Base-by-base conservation (phyloP, 2,329 filamentous ascomycete species). In the Monosporascus sp. region DNA sequence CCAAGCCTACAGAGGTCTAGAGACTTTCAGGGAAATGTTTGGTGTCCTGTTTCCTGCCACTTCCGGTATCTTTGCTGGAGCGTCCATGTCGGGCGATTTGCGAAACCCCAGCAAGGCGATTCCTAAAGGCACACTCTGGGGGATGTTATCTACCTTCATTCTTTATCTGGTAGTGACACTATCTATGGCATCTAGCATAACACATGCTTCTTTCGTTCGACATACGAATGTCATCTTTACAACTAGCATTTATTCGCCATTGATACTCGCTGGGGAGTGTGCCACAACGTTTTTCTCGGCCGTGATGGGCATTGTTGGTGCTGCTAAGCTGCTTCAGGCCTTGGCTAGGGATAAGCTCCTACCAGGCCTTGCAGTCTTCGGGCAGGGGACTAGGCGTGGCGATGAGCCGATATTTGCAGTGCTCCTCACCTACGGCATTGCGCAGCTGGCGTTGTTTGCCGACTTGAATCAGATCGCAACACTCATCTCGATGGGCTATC, bases 401-500 rank as follows among this genome's bases (percentile, higher is more conserved):
- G 90, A 95, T 61, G 88, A 93, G 60, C 90, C 90, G 0, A 79
- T 88, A 7, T 78, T 85, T 61, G 90, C 90, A 4, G 88, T 95
- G 50, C 69, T 93, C 20, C 70, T 91, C 36, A 94, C 90, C 0
- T 93, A 88, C 64, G 59, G 81, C 3, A 81, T 93, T 52, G 85
- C 89, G 1, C 90, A 96, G 65, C 59, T 92, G 27, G 89, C 89
- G 0, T 86, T 95, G 70, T 80, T 96, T 49, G 87, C 88, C 45
- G 85, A 95, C 63, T 81, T 96, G 60, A 94, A 96, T 67, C 87
- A 90, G 65, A 95, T 96, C 62, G 90, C 90, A 6, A 93, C 89
- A 0, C 85, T 95, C 53, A 90, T 95, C 46, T 93, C 90, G 2
- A 95, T 95, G 88, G 88, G 89, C 17, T 95, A 94, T 66, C 82